A percentile compares a stretch with the other conserved stretches of the same genome.
These are phyloP conservation scores for Mycena maculata DNA, from an alignment of 768 basidiomycete genomes.

Conservation along the genomic window DNA sequence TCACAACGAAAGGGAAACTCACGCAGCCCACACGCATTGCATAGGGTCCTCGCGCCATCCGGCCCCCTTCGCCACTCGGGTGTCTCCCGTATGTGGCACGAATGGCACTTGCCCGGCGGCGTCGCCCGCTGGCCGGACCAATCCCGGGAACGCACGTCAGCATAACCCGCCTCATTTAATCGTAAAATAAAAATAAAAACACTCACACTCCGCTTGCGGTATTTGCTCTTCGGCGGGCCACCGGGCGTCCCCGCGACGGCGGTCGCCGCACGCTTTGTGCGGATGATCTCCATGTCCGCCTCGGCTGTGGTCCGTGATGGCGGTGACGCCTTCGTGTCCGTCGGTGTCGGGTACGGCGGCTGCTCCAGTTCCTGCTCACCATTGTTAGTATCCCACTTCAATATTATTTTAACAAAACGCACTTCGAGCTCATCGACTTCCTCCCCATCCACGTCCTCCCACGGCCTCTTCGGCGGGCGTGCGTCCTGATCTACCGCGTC, in stretches of 20 bases:
- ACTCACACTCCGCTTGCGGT: constrained; percentile 87
- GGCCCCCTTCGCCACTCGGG: constrained; percentile 91
- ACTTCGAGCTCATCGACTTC: constrained; percentile 47
- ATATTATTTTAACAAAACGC: neutral
- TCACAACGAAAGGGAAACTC: constrained; percentile 45
- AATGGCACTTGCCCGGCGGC: constrained; percentile 88
- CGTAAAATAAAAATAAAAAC: constrained; percentile 11
- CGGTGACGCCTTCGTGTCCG: constrained; percentile 30
- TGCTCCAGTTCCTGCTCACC: constrained; percentile 17
- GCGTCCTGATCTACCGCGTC: constrained; percentile 54
- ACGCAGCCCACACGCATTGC: constrained; percentile 90
- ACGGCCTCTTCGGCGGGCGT: constrained; percentile 80
- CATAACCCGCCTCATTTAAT: neutral
- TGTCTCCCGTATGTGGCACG: constrained; percentile 88
- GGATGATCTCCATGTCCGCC: constrained; percentile 87
- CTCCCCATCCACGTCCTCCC: constrained; percentile 68
- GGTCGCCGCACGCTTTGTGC: constrained; percentile 82
- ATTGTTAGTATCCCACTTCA: neutral
- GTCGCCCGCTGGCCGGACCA: constrained; percentile 75
- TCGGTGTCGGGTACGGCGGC: constrained; percentile 33
- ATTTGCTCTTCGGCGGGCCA: constrained; percentile 82
- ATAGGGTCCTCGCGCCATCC: constrained; percentile 85
- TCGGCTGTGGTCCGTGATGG: constrained; percentile 71
- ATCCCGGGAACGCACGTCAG: constrained; percentile 42
- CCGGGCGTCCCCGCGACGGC: constrained; percentile 62